Conservation (phyloP, 1,284 basidiomycete genomes). For the Cystobasidium sp. region DNA sequence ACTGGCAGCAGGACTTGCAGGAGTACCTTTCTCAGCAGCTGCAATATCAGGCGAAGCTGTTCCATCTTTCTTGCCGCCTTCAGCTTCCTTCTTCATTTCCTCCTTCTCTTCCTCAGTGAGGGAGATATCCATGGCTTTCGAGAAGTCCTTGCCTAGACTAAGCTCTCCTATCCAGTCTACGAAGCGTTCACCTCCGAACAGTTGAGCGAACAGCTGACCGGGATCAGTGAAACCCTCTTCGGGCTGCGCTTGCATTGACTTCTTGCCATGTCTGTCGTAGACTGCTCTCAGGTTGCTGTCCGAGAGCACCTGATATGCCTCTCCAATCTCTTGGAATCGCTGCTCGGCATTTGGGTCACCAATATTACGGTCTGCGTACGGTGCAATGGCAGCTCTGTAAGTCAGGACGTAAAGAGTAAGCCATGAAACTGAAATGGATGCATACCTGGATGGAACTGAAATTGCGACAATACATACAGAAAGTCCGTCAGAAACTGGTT, state of each 20-base stretch:
- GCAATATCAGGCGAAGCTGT: slow-evolving; percentile 51
- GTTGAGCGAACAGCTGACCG: slow-evolving; percentile 49
- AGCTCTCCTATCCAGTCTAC: slow-evolving; percentile 54
- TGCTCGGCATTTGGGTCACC: slow-evolving; percentile 48
- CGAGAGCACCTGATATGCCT: slow-evolving; percentile 51
- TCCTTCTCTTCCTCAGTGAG: slow-evolving; percentile 87
- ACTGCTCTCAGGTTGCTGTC: slow-evolving; percentile 78
- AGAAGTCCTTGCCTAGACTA: slow-evolving; percentile 53
- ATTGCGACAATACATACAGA: background rate
- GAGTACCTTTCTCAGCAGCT: slow-evolving; percentile 43
- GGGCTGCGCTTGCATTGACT: slow-evolving; percentile 47
- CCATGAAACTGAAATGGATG: slow-evolving; percentile 50
- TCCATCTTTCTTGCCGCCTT: slow-evolving; percentile 6
- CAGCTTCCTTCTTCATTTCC: slow-evolving; percentile 70
- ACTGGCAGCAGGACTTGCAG: slow-evolving; percentile 4
- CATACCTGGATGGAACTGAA: slow-evolving; percentile 58
- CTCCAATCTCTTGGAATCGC: slow-evolving; percentile 83
- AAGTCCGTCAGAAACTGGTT: background rate
- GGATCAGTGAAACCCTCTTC: slow-evolving; percentile 52
- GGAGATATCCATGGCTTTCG: slow-evolving; percentile 58
- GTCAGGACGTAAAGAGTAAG: background rate
- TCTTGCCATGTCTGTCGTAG: slow-evolving; percentile 79
- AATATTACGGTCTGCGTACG: slow-evolving; percentile 79
- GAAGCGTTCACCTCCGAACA: slow-evolving; percentile 48
- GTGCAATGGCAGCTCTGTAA: background rate